These are phyloP conservation scores for Didymella exigua DNA, from an alignment of 2,329 filamentous ascomycete species.

Conservation along the genomic window DNA sequence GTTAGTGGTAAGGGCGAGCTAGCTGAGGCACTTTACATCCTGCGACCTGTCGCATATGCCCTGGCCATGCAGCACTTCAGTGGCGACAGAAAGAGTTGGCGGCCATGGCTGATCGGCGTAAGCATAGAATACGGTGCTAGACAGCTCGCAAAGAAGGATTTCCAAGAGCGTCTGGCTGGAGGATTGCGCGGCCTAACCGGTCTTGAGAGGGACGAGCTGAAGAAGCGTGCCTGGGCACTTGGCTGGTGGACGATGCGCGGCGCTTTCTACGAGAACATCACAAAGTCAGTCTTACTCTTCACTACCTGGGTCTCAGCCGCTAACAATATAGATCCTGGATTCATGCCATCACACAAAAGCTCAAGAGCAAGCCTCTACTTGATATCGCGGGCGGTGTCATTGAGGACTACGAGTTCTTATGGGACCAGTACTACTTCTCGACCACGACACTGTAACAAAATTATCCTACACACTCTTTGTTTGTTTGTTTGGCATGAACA, in stretches of 20 bases:
- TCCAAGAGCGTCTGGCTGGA: conserved; percentile 67
- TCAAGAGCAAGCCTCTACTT: conserved; percentile 75
- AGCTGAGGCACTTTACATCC: conserved; percentile 89
- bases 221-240: conserved; percentile 85
- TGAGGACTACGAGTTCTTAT: conserved; percentile 96
- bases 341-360: conserved; percentile 71
- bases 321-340: conserved; percentile 59
- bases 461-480: not conserved
- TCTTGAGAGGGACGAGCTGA: conserved; percentile 88
- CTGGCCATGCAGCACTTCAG: conserved; percentile 76
- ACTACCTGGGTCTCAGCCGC: not conserved
- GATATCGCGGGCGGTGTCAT: conserved; percentile 83
- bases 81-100: conserved; percentile 79
- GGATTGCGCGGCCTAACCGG: conserved; percentile 78
- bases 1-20: conserved; percentile 75
- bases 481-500: not conserved
- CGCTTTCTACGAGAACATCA: conserved; percentile 94
- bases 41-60: conserved; percentile 87
- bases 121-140: conserved; percentile 85
- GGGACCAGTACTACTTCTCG: conserved; percentile 96
- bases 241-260: conserved; percentile 97
- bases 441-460: conserved; percentile 60
- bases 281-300: conserved; percentile 57
- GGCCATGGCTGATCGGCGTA: conserved; percentile 87
- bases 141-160: conserved; percentile 75